These are phyloP conservation scores for Sapria himalayana DNA, from an alignment of 345 rosid genomes.

Conservation along the genomic window DNA sequence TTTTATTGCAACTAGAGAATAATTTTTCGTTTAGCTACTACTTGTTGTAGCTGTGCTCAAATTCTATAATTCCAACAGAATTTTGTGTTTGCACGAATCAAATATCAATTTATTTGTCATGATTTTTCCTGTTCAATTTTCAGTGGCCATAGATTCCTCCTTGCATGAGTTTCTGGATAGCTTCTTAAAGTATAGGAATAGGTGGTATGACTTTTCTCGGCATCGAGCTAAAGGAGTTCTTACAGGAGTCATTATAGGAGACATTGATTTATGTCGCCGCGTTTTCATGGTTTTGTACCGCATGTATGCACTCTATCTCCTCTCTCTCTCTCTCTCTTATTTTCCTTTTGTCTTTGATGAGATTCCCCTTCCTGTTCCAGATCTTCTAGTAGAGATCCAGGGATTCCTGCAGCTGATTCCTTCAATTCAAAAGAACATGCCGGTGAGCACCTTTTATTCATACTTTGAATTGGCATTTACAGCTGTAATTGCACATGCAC, in stretches of 20 bases:
- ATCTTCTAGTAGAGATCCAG: constrained; percentile 78
- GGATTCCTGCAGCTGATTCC: constrained; percentile 47
- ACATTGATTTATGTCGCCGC: constrained; percentile 55
- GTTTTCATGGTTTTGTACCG: constrained; percentile 75
- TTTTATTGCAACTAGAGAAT: neutral
- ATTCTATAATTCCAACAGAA: neutral
- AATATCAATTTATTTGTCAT: too few species aligned
- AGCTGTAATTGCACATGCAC: too few species aligned
- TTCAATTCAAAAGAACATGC: constrained; percentile 56
- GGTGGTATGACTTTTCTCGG: constrained; percentile 92
- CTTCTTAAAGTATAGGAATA: constrained; percentile 63
- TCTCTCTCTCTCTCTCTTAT: neutral
- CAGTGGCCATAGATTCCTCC: constrained; percentile 65
- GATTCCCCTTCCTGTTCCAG: constrained; percentile 15
- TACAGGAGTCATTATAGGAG: constrained; percentile 82
- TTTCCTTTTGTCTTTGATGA: neutral
- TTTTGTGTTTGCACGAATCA: neutral
- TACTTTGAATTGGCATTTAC: too few species aligned
- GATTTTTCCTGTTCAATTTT: neutral
- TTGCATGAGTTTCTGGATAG: constrained; percentile 63
- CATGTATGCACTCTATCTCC: constrained; percentile 32
- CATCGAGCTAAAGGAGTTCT: constrained; percentile 69
- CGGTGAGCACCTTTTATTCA: constrained; percentile 24
- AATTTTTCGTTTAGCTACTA: neutral
- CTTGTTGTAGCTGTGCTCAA: neutral